Evolutionary conservation across 306 rosid species (phyloP), one percentile per base, ranked within the genome.

Genomic region (Trichosanthes truncata): DNA sequence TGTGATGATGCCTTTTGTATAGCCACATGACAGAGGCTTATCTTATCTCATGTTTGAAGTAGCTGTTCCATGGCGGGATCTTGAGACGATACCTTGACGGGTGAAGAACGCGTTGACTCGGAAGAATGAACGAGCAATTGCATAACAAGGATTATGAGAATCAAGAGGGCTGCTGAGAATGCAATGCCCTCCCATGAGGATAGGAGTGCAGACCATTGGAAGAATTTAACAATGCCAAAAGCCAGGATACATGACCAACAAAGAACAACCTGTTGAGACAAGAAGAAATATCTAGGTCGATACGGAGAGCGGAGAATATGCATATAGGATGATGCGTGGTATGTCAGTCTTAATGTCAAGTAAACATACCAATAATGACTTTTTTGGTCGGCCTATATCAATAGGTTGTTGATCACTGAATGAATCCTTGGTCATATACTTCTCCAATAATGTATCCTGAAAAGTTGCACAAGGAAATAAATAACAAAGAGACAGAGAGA

Each of bases 381-480:
- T 83, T 68, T 83, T 88, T 20, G 97, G 92, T 53, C 94, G 89
- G 23, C 84, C 89, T 4, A 74, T 75, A 78, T 88, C 79, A 33
- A 83, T 88, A 71, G 77, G 81, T 77, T 86, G 82, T 52, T 78
- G 80, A 18, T 90, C 97, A 69, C 94, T 87, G 86, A 94, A 92
- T 51, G 84, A 23, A 40, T 83, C 91, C 20, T 60, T 89, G 11
- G 85, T 72, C 3, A 59, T 57, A 81, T 87, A 89, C 81, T 82
- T 89, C 90, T 92, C 98, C 85, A 94, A 78, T 25, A 89, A 71
- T 46, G 89, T 96, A 79, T 94, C 98, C 98, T 94, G 85, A n/a
- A 63, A 68, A 80, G 20, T 57, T 18, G 63, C 21, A 56, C 55
- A 12, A 69, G 0, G 18, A 35, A 74, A 36, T 26, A 76, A 21